phyloP scores from a whole-genome alignment of 768 basidiomycete genomes.

The Collybiopsis luxurians region DNA sequence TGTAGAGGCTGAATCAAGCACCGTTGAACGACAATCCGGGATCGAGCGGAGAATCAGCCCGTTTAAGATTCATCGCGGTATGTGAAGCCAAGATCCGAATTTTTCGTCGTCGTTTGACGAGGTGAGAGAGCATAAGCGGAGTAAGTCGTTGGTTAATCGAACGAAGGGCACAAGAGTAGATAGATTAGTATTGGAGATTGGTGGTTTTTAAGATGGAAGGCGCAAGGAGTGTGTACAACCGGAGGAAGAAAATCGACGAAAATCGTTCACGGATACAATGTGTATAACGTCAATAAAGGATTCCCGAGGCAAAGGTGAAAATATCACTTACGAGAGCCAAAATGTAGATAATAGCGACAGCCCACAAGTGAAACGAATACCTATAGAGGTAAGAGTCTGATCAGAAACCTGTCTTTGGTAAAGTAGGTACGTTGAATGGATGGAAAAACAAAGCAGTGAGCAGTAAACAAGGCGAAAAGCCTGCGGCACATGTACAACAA shows the following conservation, averaged over 20 bases:
- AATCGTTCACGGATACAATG: neutral
- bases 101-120: too few species aligned
- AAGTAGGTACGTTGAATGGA: too few species aligned
- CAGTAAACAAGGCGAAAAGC: too few species aligned
- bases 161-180: neutral
- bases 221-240: neutral
- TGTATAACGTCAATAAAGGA: neutral
- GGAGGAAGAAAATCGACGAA: neutral
- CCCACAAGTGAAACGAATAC: constrained; percentile 69
- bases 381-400: constrained; percentile 25
- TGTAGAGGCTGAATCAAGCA: constrained; percentile 35
- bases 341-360: constrained; percentile 59
- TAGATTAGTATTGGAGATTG: constrained; percentile 31
- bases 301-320: neutral
- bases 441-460: too few species aligned
- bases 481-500: too few species aligned
- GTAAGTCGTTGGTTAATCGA: neutral
- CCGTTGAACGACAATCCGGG: neutral
- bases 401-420: neutral
- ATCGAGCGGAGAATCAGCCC: neutral
- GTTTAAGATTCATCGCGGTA: neutral
- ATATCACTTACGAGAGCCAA: constrained; percentile 47
- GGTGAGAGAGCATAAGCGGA: neutral
- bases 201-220: neutral
- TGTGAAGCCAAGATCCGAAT: too few species aligned